Base-by-base conservation (phyloP, 495 filamentous ascomycete genomes). In the Cercophora newfieldiana region DNA sequence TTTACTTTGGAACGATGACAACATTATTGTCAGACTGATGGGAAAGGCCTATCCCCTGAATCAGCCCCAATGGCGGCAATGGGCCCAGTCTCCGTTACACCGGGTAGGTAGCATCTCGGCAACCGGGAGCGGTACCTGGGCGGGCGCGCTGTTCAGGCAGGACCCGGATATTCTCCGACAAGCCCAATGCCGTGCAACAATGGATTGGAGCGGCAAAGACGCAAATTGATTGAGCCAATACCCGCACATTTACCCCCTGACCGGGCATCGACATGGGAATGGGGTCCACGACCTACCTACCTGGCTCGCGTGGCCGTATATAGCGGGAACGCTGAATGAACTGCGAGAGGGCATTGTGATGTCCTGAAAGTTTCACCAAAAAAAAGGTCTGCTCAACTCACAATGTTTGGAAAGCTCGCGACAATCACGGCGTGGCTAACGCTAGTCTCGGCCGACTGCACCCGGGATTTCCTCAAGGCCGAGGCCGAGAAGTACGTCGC, bases 401-500 rank as follows among this genome's bases (percentile, higher is more conserved):
- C 2, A 22, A 57, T 57, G 54, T 6, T 57, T 30, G 54, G 24
- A 29, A 29, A 22, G n/a, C 12, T 44, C 12, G 3, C 37, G 2
- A 22, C n/a, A 21, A 14, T 30, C 6, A 25, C 18, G 21, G 54
- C 54, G 7, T 29, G 6, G 14, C 22, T 57, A 7, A 29, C 54
- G 54, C 22, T 57, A 18, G 21, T 58, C 3, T 16, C 55, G 16
- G 51, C 54, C 28, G 58, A 49, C 25, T 71, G 69, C 48, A 67
- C 68, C 8, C 69, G 66, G 1, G 69, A 65, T 31, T 71, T 71
- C 33, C 63, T 71, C 62, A 59, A 71, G 18, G 31, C 69, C 19
- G 62, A 71, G 26, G 47, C 58, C 0, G 69, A 25, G 3, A 63
- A 64, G 0, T 72, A 74, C 29, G 48, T 72, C 8, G 59, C 64